Percentiles rank a stretch among this genome's conserved stretches.
Conservation (phyloP, 345 rosid genomes). For the Microthlaspi erraticum region DNA sequence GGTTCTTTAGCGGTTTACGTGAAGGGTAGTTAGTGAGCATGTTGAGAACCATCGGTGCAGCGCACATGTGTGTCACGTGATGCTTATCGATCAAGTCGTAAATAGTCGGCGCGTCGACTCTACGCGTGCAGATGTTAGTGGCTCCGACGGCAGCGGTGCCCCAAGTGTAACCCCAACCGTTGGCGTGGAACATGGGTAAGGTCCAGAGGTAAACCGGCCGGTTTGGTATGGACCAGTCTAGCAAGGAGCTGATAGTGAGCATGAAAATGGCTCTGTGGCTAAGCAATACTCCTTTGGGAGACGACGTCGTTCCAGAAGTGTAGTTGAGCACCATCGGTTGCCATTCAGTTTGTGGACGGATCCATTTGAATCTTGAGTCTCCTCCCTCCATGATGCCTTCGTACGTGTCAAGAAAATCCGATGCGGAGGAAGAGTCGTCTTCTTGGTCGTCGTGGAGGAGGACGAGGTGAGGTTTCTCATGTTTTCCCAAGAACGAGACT, state of each 20-base stretch:
- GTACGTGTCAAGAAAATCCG: slow-evolving; percentile 51
- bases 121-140: slow-evolving; percentile 62
- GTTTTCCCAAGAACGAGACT: slow-evolving; percentile 43
- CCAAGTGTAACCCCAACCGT: slow-evolving; percentile 71
- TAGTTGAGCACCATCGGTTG: slow-evolving; percentile 68
- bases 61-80: slow-evolving; percentile 70
- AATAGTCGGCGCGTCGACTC: slow-evolving; percentile 53
- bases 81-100: slow-evolving; percentile 52
- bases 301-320: slow-evolving; percentile 72
- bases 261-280: slow-evolving; percentile 63
- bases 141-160: slow-evolving; percentile 74
- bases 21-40: slow-evolving; percentile 54
- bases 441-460: slow-evolving; percentile 53
- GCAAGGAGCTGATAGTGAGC: slow-evolving; percentile 47
- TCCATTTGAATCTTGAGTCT: slow-evolving; percentile 49
- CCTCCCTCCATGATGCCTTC: slow-evolving; percentile 56
- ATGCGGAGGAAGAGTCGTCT: neutral
- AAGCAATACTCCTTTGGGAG: slow-evolving; percentile 66
- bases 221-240: slow-evolving; percentile 53
- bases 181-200: slow-evolving; percentile 70
- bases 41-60: slow-evolving; percentile 70
- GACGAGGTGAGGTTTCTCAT: slow-evolving; percentile 40
- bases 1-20: slow-evolving; percentile 38
- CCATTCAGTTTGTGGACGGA: slow-evolving; percentile 60
- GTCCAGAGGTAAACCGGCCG: slow-evolving; percentile 66